Evolutionary conservation across 768 basidiomycete species (phyloP).

Genomic region (Suillus luteus): DNA sequence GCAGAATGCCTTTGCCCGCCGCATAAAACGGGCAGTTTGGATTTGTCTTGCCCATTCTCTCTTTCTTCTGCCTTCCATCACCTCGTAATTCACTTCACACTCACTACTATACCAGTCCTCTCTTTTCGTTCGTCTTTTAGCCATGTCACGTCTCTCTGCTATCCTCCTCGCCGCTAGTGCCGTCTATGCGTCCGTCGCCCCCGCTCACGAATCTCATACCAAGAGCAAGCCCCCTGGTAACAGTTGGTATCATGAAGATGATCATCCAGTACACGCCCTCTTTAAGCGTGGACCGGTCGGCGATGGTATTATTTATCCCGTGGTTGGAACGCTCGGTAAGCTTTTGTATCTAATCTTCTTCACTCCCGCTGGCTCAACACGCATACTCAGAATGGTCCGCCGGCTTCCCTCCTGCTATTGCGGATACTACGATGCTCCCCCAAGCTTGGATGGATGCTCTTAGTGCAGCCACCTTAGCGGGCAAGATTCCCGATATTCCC

Average conservation of each 20-base stretch:
- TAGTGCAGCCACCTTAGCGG: slow-evolving; percentile 60
- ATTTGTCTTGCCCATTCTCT: slow-evolving; percentile 16
- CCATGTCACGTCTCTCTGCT: slow-evolving; percentile 30
- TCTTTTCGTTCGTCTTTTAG: slow-evolving; percentile 8
- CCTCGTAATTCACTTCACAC: slow-evolving; percentile 32
- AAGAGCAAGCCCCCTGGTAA: slow-evolving; percentile 27
- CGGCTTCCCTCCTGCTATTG: slow-evolving; percentile 55
- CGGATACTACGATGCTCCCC: slow-evolving; percentile 58
- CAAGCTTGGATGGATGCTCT: slow-evolving; percentile 73
- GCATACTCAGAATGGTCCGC: slow-evolving; percentile 56
- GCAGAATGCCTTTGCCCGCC: slow-evolving; percentile 17
- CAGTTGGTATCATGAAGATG: slow-evolving; percentile 62
- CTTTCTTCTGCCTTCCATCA: slow-evolving; percentile 39
- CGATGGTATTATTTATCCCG: slow-evolving; percentile 53
- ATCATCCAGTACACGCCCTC: slow-evolving; percentile 61
- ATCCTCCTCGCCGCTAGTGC: slow-evolving; percentile 27
- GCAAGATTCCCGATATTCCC: slow-evolving; percentile 74
- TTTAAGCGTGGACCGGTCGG: slow-evolving; percentile 53
- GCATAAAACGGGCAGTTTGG: slow-evolving; percentile 30
- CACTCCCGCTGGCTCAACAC: slow-evolving; percentile 8
- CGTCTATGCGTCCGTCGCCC: slow-evolving; percentile 24
- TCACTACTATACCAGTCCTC: slow-evolving; percentile 1
- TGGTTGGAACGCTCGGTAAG: slow-evolving; percentile 63
- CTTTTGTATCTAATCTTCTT: slow-evolving; percentile 1
- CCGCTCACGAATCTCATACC: slow-evolving; percentile 22